Evolutionary conservation across 2,329 filamentous ascomycete species (phyloP).

Genomic region (Alternaria hordeiaustralica): DNA sequence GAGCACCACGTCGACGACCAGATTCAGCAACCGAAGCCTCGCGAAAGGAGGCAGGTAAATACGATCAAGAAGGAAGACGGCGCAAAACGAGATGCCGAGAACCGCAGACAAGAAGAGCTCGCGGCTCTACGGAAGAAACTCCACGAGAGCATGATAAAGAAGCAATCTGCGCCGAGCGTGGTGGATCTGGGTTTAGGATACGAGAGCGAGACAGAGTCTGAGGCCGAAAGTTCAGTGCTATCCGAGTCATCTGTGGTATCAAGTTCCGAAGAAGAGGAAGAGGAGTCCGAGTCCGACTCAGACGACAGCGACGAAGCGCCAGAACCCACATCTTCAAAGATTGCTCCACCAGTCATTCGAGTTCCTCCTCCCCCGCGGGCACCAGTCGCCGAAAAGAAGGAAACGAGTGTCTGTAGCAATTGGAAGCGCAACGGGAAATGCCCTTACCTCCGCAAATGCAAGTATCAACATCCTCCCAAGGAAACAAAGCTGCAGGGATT

Average conservation of each 20-base stretch:
- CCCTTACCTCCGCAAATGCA: constrained; percentile 33
- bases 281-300: constrained; percentile 31
- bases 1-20: not conserved
- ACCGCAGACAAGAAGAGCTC: constrained; percentile 28
- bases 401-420: constrained; percentile 25
- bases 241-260: constrained; percentile 44
- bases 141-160: constrained; percentile 41
- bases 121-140: constrained; percentile 44
- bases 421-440: constrained; percentile 40
- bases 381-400: constrained; percentile 8
- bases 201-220: constrained; percentile 35
- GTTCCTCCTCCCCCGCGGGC: constrained; percentile 20
- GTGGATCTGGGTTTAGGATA: constrained; percentile 42
- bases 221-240: constrained; percentile 31
- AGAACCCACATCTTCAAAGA: constrained; percentile 49
- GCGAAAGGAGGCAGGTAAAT: constrained; percentile 6
- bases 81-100: not conserved
- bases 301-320: constrained; percentile 38
- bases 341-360: constrained; percentile 16
- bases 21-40: not conserved
- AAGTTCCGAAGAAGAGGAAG: constrained; percentile 31
- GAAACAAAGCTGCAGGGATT: constrained; percentile 27
- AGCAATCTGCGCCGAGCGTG: constrained; percentile 14
- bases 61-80: not conserved
- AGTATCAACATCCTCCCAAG: constrained; percentile 32